These are phyloP conservation scores for Linnemannia hyalina DNA, from an alignment of 192 early-diverging fungal genomes.

Conservation along the genomic window DNA sequence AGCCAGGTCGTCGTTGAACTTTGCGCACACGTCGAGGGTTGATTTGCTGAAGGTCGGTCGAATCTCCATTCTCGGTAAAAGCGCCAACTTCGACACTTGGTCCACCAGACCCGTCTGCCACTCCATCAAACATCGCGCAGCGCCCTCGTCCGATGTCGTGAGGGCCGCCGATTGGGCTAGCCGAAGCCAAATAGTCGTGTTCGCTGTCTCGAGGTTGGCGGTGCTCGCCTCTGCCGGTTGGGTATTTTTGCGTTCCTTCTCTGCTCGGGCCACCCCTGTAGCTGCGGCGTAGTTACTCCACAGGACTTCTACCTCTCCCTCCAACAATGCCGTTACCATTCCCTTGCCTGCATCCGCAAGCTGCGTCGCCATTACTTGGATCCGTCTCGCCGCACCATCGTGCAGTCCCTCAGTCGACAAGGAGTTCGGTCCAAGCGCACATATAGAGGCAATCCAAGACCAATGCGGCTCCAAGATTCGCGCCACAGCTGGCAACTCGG, in stretches of 20 bases:
- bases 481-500: not conserved
- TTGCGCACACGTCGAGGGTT: conserved; percentile 16
- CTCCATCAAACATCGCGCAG: not conserved
- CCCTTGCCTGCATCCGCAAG: conserved; percentile 1
- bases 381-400: not conserved
- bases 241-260: not conserved
- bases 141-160: not conserved
- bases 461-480: conserved; percentile 17
- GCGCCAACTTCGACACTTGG: conserved; percentile 14
- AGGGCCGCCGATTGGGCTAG: conserved; percentile 26
- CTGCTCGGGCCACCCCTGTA: conserved; percentile 5
- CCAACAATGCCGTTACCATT: not conserved
- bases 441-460: conserved; percentile 26
- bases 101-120: conserved; percentile 31
- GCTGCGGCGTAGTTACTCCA: conserved; percentile 34
- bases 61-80: conserved; percentile 40
- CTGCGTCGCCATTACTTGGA: not conserved
- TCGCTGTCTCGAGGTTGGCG: conserved; percentile 3
- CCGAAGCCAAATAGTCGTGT: conserved; percentile 15
- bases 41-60: conserved; percentile 18
- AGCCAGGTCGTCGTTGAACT: conserved; percentile 34
- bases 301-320: conserved; percentile 13
- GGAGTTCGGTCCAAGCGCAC: conserved; percentile 17
- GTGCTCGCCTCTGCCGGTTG: not conserved
- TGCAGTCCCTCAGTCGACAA: not conserved